phyloP scores from a whole-genome alignment of 2,329 filamentous ascomycete species.

The Fusarium circinatum region DNA sequence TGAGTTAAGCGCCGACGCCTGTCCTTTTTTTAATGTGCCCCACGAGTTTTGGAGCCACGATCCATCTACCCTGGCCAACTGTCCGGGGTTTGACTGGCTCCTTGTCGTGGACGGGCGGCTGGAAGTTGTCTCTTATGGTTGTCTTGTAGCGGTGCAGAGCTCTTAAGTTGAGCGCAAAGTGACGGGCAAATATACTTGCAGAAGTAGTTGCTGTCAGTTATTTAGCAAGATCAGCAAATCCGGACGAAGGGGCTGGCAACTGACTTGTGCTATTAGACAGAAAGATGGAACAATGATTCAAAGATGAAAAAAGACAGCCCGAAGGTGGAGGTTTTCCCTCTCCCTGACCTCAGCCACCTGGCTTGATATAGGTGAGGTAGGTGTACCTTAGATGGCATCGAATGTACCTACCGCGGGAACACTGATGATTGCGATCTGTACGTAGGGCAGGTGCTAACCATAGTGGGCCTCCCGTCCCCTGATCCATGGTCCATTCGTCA shows the following conservation, averaged over 20 bases:
- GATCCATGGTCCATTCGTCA: constrained; percentile 21
- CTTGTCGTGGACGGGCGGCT: constrained; percentile 31
- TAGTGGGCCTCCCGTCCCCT: constrained; percentile 24
- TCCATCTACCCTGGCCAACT: constrained; percentile 39
- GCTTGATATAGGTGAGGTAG: background rate
- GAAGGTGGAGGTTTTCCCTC: background rate
- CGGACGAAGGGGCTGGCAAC: background rate
- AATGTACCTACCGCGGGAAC: background rate
- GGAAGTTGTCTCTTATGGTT: constrained; percentile 20
- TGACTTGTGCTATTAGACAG: background rate
- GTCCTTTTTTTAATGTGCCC: constrained; percentile 61
- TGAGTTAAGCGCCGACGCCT: constrained; percentile 68
- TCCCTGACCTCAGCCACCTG: constrained; percentile 16
- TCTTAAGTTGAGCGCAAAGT: constrained; percentile 27
- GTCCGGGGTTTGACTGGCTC: constrained; percentile 35
- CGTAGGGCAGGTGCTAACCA: constrained; percentile 25
- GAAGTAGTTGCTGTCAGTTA: background rate
- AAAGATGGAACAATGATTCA: background rate
- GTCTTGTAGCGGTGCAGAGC: constrained; percentile 15
- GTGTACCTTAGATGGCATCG: background rate
- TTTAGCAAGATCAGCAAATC: background rate
- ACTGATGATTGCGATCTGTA: constrained; percentile 27
- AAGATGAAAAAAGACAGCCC: background rate
- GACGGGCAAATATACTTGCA: constrained; percentile 23
- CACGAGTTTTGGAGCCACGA: constrained; percentile 46